A percentile compares a stretch with the other conserved stretches of the same genome.
Conservation (phyloP, 2,329 filamentous ascomycete species). For the Colletotrichum navitas region DNA sequence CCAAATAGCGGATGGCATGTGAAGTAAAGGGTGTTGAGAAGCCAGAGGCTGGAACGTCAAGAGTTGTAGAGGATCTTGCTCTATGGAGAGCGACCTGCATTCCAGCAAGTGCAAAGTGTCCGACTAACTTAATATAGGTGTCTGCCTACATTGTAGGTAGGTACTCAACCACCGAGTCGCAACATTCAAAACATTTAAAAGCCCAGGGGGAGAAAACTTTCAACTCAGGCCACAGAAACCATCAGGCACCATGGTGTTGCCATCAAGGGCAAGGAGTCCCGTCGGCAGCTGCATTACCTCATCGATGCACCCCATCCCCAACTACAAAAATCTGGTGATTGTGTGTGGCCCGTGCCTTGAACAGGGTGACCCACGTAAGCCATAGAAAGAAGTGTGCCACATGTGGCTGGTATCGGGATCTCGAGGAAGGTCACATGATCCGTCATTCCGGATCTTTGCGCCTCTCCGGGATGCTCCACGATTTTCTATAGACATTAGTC, state of each 20-base stretch:
- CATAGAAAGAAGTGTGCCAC: background rate
- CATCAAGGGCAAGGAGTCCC: constrained; percentile 26
- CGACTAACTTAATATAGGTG: background rate
- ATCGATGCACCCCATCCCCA: constrained; percentile 19
- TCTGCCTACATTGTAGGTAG: background rate
- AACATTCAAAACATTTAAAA: background rate
- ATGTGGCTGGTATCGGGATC: constrained; percentile 26
- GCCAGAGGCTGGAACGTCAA: background rate
- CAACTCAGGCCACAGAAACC: constrained; percentile 23
- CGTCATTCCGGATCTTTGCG: constrained; percentile 39
- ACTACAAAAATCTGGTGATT: constrained; percentile 1
- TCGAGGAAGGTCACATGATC: constrained; percentile 38
- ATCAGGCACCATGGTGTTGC: constrained; percentile 27
- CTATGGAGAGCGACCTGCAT: background rate
- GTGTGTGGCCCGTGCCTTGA: constrained; percentile 13
- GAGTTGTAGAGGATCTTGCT: background rate
- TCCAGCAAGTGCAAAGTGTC: constrained; percentile 5
- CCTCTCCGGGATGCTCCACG: constrained; percentile 41
- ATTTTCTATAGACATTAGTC: constrained; percentile 36
- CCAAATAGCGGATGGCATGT: constrained; percentile 8
- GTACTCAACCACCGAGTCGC: constrained; percentile 24
- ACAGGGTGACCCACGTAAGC: background rate
- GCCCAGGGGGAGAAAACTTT: constrained; percentile 20
- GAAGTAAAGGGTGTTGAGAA: background rate
- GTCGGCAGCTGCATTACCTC: constrained; percentile 33